Base-by-base conservation (phyloP, 2,329 filamentous ascomycete genomes). In the Lecanicillium sp. region DNA sequence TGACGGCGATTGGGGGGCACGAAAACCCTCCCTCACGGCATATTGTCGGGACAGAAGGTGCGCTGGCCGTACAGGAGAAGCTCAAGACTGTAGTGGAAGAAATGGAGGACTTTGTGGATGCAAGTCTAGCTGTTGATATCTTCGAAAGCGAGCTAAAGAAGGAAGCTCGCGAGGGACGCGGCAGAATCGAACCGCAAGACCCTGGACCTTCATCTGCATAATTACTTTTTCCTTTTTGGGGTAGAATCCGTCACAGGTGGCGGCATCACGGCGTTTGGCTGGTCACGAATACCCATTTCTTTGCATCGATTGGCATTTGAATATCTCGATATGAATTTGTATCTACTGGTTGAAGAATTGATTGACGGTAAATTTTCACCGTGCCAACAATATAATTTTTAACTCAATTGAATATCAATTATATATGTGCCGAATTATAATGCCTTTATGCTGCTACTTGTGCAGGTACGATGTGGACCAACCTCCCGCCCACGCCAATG, bases 71-170 rank as follows among this genome's bases (percentile, higher is more conserved):
- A 32, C 94, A 91, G 64, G 93, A 97, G 68, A 97, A 97, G 69
- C 71, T 98, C 48, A 95, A 94, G 71, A 96, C 90, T 2, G 88
- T 96, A 3, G 95, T 89, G 54, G 90, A 97, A 64, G 93, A 97
- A 69, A 70, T 97, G 49, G 93, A 97, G 65, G 93, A 97, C 56
- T 97, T 97, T 66, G 85, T 95, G 23, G 89, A 95, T 58, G 85
- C 90, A 21, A 96, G 90, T 59, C 75, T 86, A 55, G 84, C 87
- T 0, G 90, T 93, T 14, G 90, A 95, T 63, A 86, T 89, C 23
- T 79, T 78, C 51, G 76, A 80, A 35, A 77, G 69, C 56, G 75
- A 78, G 60, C 61, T 79, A 29, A 73, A 73, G 51, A 67, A 65
- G 2, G 76, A 79, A 59, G 76, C 73, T 3, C 69, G 70, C 42